A percentile compares a stretch with the other conserved stretches of the same genome.
Evolutionary conservation across 352 stramenopile genomes (phyloP).

Genomic region (Globisporangium barbulae): DNA sequence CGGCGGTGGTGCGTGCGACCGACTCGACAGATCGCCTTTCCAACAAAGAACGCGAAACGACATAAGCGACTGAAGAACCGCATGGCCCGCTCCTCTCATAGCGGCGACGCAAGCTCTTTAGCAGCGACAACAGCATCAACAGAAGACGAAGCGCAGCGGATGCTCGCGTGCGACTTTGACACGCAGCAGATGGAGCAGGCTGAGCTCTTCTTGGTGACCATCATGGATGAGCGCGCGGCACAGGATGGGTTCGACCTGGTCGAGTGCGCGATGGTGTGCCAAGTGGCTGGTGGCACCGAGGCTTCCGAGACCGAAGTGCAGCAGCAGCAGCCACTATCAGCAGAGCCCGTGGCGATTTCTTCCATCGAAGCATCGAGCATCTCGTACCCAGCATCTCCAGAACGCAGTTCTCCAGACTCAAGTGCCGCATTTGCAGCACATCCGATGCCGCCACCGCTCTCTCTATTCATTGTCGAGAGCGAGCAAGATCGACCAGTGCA

Average conservation of each 20-base stretch:
- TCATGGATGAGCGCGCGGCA: slow-evolving; percentile 17
- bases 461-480: slow-evolving; percentile 2
- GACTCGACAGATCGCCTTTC: not conserved
- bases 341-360: not conserved
- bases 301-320: not conserved
- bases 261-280: not conserved
- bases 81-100: not conserved
- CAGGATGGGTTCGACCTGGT: slow-evolving; percentile 1
- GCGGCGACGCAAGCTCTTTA: not conserved
- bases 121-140: not conserved
- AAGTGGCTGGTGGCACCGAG: not conserved
- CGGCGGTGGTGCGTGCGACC: not conserved
- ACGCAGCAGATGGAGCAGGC: slow-evolving; percentile 19
- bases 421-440: not conserved
- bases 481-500: slow-evolving; percentile 7
- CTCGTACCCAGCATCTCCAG: not conserved
- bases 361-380: not conserved
- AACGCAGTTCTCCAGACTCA: not conserved
- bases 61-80: not conserved
- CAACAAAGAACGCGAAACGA: not conserved
- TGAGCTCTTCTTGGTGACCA: slow-evolving; percentile 15
- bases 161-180: slow-evolving; percentile 5
- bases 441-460: not conserved
- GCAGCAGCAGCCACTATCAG: not conserved
- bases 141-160: slow-evolving; percentile 7